Evolutionary conservation across 139 green algal species (phyloP).

Genomic region (Chlamydomonas sp.): DNA sequence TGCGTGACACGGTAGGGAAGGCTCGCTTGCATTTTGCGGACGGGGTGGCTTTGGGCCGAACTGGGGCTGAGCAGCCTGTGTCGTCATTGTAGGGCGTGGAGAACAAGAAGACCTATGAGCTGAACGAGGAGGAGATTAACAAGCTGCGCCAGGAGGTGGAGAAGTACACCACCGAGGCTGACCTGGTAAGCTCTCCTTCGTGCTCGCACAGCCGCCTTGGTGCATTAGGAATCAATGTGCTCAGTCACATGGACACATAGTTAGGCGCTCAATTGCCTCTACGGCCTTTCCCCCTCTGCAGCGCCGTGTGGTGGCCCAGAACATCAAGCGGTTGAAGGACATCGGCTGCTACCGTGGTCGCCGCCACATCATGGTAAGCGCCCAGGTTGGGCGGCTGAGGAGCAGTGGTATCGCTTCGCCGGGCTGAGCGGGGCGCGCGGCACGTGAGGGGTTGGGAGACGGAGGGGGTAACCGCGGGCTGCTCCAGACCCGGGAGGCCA

Average conservation of each 20-base stretch:
- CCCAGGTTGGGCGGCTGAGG: neutral
- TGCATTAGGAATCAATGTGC: too few relatives aligned
- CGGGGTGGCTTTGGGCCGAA: neutral
- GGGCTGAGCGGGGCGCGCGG: too few relatives aligned
- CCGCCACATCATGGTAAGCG: constrained; percentile 88
- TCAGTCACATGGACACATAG: neutral
- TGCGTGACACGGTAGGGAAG: constrained; percentile 75
- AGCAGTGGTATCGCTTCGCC: too few relatives aligned
- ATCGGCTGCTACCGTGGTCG: constrained; percentile 97
- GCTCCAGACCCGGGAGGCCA: too few relatives aligned
- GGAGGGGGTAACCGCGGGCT: too few relatives aligned
- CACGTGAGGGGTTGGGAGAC: too few relatives aligned
- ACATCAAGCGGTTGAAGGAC: constrained; percentile 99
- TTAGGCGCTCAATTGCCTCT: neutral
- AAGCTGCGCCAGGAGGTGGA: constrained; percentile 90
- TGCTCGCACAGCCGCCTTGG: neutral
- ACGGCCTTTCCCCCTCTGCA: constrained; percentile 20
- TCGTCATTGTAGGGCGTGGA: constrained; percentile 77
- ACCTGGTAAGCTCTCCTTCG: constrained; percentile 72
- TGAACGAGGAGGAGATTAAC: constrained; percentile 97
- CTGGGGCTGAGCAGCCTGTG: neutral
- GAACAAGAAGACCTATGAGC: constrained; percentile 96
- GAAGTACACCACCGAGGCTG: constrained; percentile 91
- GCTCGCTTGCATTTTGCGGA: neutral
- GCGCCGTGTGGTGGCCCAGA: constrained; percentile 85